Percentiles rank a stretch among this genome's conserved stretches.
Evolutionary conservation across 345 rosid genomes (phyloP).

Genomic region (Barbarea vulgaris): DNA sequence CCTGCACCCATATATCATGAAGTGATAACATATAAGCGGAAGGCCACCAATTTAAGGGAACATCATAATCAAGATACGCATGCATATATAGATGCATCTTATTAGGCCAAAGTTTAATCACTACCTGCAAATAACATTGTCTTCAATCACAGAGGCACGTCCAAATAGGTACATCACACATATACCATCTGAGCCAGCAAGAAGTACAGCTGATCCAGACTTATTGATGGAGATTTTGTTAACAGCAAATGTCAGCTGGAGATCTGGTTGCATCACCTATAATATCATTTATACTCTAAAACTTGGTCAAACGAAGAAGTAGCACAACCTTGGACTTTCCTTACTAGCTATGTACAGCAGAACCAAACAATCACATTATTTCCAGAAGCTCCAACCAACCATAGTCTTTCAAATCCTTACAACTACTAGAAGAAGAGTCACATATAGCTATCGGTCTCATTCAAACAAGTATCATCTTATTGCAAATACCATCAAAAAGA

Average conservation of each 20-base stretch:
- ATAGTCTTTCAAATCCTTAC: not conserved
- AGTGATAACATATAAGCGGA: constrained; percentile 13
- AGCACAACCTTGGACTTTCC: not conserved
- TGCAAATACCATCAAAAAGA: not conserved
- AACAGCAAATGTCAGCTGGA: constrained; percentile 54
- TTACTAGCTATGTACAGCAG: not conserved
- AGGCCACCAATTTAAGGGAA: not conserved
- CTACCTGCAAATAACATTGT: constrained; percentile 76
- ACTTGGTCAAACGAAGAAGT: not conserved
- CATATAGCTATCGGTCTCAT: not conserved
- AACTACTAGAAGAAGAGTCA: not conserved
- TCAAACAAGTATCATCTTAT: not conserved
- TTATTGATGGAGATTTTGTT: constrained; percentile 75
- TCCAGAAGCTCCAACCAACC: not conserved
- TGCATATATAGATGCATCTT: not conserved
- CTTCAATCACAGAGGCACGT: constrained; percentile 54
- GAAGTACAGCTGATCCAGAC: constrained; percentile 75
- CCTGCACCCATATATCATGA: constrained; percentile 50
- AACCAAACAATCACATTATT: not conserved
- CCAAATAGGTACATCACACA: constrained; percentile 82
- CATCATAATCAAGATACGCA: not conserved
- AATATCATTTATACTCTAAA: not conserved
- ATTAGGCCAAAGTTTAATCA: not conserved
- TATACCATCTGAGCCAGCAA: constrained; percentile 66
- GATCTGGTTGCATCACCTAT: constrained; percentile 76